Evolutionary conservation across 768 basidiomycete species (phyloP).

Genomic region (Amanita molliuscula): DNA sequence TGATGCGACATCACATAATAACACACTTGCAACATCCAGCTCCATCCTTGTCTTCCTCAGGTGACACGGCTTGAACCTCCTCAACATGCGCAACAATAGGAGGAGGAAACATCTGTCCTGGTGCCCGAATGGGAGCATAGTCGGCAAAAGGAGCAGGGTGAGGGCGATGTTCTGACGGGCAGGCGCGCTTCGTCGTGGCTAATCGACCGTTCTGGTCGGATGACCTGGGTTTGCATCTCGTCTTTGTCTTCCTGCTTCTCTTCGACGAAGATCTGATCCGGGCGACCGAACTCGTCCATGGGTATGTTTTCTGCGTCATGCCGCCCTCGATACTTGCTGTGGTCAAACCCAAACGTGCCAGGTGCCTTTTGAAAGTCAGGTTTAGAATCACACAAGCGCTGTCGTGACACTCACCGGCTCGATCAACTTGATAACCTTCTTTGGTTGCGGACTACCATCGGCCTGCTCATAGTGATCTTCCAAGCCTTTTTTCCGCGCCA

Average conservation of each 20-base stretch:
- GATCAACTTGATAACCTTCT: slow-evolving; percentile 21
- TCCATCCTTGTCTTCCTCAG: slow-evolving; percentile 35
- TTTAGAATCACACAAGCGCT: slow-evolving; percentile 1
- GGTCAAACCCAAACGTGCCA: slow-evolving; percentile 75
- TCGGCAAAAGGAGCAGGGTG: slow-evolving; percentile 56
- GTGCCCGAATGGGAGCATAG: slow-evolving; percentile 31
- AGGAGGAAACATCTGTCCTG: slow-evolving; percentile 6
- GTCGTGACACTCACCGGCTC: slow-evolving; percentile 45
- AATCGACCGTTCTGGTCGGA: slow-evolving; percentile 8
- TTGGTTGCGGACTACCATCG: slow-evolving; percentile 57
- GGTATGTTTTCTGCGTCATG: slow-evolving; percentile 36
- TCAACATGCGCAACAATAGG: not conserved
- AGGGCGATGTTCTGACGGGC: slow-evolving; percentile 30
- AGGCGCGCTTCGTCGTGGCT: slow-evolving; percentile 18
- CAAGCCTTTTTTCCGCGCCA: slow-evolving; percentile 74
- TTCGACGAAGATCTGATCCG: slow-evolving; percentile 12
- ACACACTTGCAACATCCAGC: slow-evolving; percentile 76
- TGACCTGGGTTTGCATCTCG: slow-evolving; percentile 14
- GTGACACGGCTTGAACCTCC: not conserved
- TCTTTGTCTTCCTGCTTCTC: slow-evolving; percentile 14
- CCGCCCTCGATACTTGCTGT: slow-evolving; percentile 54
- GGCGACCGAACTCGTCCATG: slow-evolving; percentile 60
- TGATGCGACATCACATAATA: slow-evolving; percentile 60
- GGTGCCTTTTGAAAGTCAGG: slow-evolving; percentile 42
- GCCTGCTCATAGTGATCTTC: slow-evolving; percentile 59